Base-by-base conservation (phyloP, 805 yeast genomes). In the Peterozyma toletana region DNA sequence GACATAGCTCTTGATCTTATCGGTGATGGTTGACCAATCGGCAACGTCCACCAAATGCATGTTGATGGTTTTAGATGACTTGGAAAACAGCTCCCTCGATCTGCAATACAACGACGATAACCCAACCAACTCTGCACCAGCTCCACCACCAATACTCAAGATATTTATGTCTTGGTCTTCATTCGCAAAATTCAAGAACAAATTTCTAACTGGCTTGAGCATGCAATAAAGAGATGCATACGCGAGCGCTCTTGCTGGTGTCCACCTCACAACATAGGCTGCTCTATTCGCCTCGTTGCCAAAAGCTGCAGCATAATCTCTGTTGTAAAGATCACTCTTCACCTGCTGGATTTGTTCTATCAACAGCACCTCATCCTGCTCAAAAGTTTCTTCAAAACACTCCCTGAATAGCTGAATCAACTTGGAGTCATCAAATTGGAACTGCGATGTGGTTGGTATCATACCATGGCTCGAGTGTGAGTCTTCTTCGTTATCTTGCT, bases 211-310 rank as follows among this genome's bases (percentile, higher is more conserved):
- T 3, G 70, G 70, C 5, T 59, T 61, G 29, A 83, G 62, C 11
- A 74, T 65, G 1, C 78, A 67, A 51, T 87, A 80, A 17, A 88
- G 67, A 1, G 88, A 77, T 2, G 83, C 60, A 57, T 88, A 88
- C 0, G 87, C 80, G 38, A 86, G 66, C 0, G 95, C 81, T 44
- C 96, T 66, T 0, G 93, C 77, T 0, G 96, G 90, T 0, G 93
- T 74, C 96, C 96, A 88, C 51, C 96, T 66, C 16, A 82, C 75
- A 15, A 81, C 85, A 54, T 88, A 88, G 0, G 95, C 96, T 49
- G 73, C 74, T 42, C 95, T 68, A 51, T 83, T 80, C 38, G 67
- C 71, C 41, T 74, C 80, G 41, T 66, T 62, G 44, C 75, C 75
- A 58, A 89, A 88, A 1, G 96, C 96, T 10, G 67, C 64, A 4